These are phyloP conservation scores for Soucietia sequanensis DNA, from an alignment of 805 yeast species.

Conservation along the genomic window DNA sequence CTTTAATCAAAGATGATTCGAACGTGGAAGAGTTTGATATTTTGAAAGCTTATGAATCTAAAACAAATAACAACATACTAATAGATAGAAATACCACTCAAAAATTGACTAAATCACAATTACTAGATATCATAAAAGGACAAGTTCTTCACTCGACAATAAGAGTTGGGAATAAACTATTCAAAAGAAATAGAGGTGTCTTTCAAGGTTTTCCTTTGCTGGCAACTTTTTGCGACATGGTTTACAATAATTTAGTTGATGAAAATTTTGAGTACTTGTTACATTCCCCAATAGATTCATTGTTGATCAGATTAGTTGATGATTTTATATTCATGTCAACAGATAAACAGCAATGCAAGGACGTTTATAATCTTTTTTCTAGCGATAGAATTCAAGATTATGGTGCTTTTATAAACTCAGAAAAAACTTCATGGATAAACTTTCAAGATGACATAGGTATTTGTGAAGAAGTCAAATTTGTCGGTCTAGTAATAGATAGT, in stretches of 20 bases:
- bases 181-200: slow-evolving; percentile 61
- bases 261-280: slow-evolving; percentile 22
- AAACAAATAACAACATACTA: slow-evolving; percentile 4
- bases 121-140: slow-evolving; percentile 44
- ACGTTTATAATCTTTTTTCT: slow-evolving; percentile 15
- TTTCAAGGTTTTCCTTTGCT: slow-evolving; percentile 86
- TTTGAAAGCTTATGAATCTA: slow-evolving; percentile 3
- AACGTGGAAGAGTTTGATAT: slow-evolving; percentile 13
- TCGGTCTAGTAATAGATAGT: slow-evolving; percentile 29
- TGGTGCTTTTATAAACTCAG: slow-evolving; percentile 36
- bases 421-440: slow-evolving; percentile 21
- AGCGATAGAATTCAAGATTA: slow-evolving; percentile 20
- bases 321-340: slow-evolving; percentile 77
- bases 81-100: slow-evolving; percentile 24
- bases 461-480: slow-evolving; percentile 22
- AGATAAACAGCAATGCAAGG: slow-evolving; percentile 17
- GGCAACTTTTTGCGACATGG: slow-evolving; percentile 67
- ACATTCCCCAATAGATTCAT: slow-evolving; percentile 18
- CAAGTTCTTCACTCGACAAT: slow-evolving; percentile 56
- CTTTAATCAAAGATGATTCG: slow-evolving; percentile 12
- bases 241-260: slow-evolving; percentile 61
- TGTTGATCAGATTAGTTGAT: slow-evolving; percentile 71
- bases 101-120: slow-evolving; percentile 40
- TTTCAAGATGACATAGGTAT: no score
- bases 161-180: slow-evolving; percentile 25